phyloP scores from a whole-genome alignment of 257 asterid genomes.

The Nicotiana benthamiana region DNA sequence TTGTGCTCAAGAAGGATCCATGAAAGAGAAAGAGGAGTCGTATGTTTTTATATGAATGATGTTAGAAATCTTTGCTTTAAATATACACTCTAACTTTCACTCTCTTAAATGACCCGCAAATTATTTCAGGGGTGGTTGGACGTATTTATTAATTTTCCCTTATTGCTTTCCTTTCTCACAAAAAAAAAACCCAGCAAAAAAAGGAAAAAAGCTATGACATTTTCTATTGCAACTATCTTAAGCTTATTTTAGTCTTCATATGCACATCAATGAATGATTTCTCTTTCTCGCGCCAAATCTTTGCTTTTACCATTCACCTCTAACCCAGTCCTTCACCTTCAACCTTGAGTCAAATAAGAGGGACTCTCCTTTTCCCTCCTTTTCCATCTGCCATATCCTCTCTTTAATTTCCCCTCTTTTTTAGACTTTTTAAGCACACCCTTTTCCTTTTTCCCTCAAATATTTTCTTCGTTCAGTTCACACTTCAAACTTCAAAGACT shows the following conservation, averaged over 20 bases:
- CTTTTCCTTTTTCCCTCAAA: not conserved
- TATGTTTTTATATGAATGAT: not conserved
- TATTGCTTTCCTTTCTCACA: not conserved
- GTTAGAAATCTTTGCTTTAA: constrained; percentile 4
- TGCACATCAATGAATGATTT: constrained; percentile 14
- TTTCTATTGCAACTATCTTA: not conserved
- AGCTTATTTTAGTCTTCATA: not conserved
- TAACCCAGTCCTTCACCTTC: constrained; percentile 5
- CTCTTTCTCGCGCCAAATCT: constrained; percentile 34
- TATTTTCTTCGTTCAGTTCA: not conserved
- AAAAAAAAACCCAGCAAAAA: not conserved
- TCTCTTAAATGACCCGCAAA: constrained; percentile 7
- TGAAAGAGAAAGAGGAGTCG: not conserved
- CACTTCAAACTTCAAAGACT: not conserved
- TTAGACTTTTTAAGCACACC: constrained; percentile 10
- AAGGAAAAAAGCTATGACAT: not conserved
- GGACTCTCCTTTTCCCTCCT: constrained; percentile 10
- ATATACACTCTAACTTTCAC: constrained; percentile 1
- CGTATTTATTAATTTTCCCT: not conserved
- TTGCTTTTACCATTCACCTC: constrained; percentile 11
- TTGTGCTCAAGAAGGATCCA: constrained; percentile 7
- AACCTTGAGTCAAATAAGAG: constrained; percentile 25
- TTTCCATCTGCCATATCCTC: not conserved
- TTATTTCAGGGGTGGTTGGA: constrained; percentile 6
- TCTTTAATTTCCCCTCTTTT: constrained; percentile 1